Conservation (phyloP, 2,329 filamentous ascomycete genomes). For the Sphaerulina musiva region DNA sequence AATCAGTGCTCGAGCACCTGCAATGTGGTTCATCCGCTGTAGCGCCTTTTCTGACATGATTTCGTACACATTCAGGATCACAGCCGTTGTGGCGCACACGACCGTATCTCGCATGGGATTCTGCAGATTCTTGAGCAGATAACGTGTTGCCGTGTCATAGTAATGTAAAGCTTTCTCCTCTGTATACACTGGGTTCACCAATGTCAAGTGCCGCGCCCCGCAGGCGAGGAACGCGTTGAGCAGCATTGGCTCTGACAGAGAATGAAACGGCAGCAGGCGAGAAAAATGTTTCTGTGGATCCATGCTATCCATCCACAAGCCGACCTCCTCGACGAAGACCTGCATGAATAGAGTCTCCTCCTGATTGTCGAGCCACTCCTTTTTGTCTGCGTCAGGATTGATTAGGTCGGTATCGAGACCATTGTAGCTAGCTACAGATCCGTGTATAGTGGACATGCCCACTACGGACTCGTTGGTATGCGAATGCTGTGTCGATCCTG, state of each 20-base stretch:
- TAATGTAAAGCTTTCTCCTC: constrained; percentile 75
- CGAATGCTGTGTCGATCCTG: constrained; percentile 23
- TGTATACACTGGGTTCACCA: constrained; percentile 62
- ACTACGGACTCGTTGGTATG: constrained; percentile 22
- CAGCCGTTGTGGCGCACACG: constrained; percentile 78
- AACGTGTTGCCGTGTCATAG: constrained; percentile 76
- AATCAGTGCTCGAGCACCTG: constrained; percentile 75
- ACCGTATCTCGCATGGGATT: constrained; percentile 78
- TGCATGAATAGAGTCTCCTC: constrained; percentile 88
- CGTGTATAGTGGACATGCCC: constrained; percentile 22
- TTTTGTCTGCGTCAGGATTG: constrained; percentile 41
- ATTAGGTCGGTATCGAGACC: constrained; percentile 31
- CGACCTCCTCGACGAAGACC: constrained; percentile 84
- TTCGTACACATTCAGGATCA: constrained; percentile 87
- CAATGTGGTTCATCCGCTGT: constrained; percentile 83
- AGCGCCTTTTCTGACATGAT: constrained; percentile 77
- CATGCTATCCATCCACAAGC: constrained; percentile 89
- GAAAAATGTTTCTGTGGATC: constrained; percentile 80
- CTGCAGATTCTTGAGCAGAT: constrained; percentile 68
- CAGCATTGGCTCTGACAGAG: constrained; percentile 77
- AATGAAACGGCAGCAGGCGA: constrained; percentile 72
- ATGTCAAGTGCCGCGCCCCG: constrained; percentile 71
- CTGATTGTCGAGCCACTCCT: constrained; percentile 62
- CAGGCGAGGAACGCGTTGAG: constrained; percentile 84
- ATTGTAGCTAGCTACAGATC: constrained; percentile 33